Conservation (phyloP, 177 flowering plant genomes). For the Telopea speciosissima region DNA sequence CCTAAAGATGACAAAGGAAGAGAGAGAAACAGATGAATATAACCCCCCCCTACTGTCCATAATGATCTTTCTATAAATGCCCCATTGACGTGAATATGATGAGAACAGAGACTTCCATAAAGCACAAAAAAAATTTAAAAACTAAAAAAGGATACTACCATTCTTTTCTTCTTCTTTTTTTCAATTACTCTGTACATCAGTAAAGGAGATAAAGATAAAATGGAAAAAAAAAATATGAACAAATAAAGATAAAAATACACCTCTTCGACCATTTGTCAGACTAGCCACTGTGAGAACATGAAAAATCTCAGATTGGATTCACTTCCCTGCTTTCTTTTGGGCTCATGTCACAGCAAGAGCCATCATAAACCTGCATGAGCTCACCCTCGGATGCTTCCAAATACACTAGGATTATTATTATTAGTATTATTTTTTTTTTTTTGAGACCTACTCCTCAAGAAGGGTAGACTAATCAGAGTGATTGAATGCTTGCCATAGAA, state of each 20-base stretch:
- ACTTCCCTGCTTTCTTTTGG: background rate
- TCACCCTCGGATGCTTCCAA: background rate
- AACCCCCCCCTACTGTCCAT: too few species aligned
- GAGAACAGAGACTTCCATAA: too few species aligned
- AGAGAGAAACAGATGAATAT: too few species aligned
- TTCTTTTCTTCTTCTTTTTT: background rate
- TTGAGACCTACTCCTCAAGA: background rate
- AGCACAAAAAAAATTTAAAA: too few species aligned
- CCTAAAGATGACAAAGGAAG: too few species aligned
- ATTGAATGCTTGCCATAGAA: conserved; percentile 39
- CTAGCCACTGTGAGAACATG: background rate
- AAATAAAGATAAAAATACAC: background rate
- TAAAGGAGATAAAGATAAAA: background rate
- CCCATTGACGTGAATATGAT: background rate
- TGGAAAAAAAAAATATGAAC: background rate
- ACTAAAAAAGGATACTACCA: background rate
- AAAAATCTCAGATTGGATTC: background rate
- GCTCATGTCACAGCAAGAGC: background rate
- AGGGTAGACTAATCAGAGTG: conserved; percentile 9
- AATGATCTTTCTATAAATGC: background rate
- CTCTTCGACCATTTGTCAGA: background rate
- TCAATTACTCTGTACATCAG: background rate
- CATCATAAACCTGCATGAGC: background rate
- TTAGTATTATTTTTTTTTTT: too few species aligned
- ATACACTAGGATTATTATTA: background rate